These are phyloP conservation scores for Eragrostis nindensis DNA, from an alignment of 176 grass and related monocot species.

Conservation along the genomic window DNA sequence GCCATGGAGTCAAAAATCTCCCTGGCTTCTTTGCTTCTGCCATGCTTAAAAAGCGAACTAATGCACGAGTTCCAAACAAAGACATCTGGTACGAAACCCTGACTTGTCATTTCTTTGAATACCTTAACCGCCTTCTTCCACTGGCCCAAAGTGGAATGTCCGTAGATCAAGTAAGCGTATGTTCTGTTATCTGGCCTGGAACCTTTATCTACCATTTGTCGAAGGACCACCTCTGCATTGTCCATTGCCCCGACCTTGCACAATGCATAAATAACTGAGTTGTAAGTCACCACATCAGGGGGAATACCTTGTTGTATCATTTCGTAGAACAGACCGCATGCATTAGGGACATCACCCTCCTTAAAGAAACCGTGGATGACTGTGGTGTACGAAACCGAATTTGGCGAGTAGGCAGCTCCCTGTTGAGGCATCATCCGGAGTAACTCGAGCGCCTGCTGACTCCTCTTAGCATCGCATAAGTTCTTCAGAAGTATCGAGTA, in stretches of 20 bases:
- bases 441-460: not conserved
- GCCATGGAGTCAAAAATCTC: conserved; percentile 15
- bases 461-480: conserved; percentile 9
- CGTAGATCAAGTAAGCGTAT: not conserved
- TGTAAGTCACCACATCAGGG: not conserved
- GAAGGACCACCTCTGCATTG: too few species aligned
- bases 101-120: conserved; percentile 34
- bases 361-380: not conserved
- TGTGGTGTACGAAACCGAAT: not conserved
- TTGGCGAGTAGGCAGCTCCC: not conserved
- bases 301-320: conserved; percentile 2
- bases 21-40: conserved; percentile 21
- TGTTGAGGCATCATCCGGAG: conserved; percentile 10
- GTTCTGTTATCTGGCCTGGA: not conserved
- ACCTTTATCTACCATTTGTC: too few species aligned
- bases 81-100: not conserved
- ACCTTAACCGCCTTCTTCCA: conserved; percentile 10
- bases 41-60: conserved; percentile 13
- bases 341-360: not conserved
- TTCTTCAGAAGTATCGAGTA: conserved; percentile 27
- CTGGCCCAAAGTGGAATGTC: not conserved
- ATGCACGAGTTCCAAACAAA: not conserved
- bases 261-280: too few species aligned
- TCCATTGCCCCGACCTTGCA: too few species aligned
- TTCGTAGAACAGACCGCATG: not conserved